Percentiles rank a stretch among this genome's conserved stretches.
phyloP scores from a whole-genome alignment of 148 eudicot species.

The Linanthus parryae region DNA sequence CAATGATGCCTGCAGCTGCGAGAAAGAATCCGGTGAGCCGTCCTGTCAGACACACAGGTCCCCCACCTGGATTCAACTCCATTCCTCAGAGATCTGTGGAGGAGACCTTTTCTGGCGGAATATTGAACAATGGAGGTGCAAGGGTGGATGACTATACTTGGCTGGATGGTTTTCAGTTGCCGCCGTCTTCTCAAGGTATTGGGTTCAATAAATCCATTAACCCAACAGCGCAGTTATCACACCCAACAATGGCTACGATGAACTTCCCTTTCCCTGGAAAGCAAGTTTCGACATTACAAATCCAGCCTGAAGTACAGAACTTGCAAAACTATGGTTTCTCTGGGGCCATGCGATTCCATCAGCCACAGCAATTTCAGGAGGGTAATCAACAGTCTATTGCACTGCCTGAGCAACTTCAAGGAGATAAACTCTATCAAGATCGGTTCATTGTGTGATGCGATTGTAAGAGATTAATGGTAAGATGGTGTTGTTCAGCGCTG shows the following conservation, averaged over 20 bases:
- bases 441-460: conserved; percentile 78
- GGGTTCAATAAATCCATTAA: conserved; percentile 37
- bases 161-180: conserved; percentile 84
- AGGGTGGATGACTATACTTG: conserved; percentile 83
- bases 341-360: conserved; percentile 31
- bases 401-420: conserved; percentile 64
- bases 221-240: conserved; percentile 27
- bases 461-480: conserved; percentile 27
- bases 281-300: conserved; percentile 48
- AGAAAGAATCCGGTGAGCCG: conserved; percentile 79
- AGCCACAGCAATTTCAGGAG: conserved; percentile 46
- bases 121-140: conserved; percentile 34
- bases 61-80: conserved; percentile 85
- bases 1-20: conserved; percentile 30
- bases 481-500: too few species aligned
- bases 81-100: conserved; percentile 36
- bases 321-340: conserved; percentile 50
- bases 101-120: conserved; percentile 21
- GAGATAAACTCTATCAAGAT: conserved; percentile 72
- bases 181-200: conserved; percentile 29
- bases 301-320: conserved; percentile 37
- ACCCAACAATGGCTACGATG: conserved; percentile 32
- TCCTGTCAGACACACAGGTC: conserved; percentile 75
- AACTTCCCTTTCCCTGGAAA: conserved; percentile 96
- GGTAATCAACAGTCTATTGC: conserved; percentile 46